Conservation (phyloP, 1,284 basidiomycete species). For the Meripilus lineatus region DNA sequence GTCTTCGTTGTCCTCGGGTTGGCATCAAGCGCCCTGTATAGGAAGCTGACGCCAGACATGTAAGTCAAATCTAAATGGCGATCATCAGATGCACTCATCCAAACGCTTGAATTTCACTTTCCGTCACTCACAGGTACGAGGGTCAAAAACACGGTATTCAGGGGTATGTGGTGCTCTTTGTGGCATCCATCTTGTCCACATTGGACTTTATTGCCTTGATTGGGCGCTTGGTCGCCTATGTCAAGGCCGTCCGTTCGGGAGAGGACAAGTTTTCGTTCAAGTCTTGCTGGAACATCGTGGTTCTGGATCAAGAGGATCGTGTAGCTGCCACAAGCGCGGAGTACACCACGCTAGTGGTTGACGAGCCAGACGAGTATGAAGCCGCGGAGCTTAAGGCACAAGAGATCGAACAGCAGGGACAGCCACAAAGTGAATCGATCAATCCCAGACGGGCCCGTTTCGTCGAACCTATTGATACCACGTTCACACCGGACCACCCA, state of each 20-base stretch:
- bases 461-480: conserved; percentile 23
- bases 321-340: conserved; percentile 21
- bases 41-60: conserved; percentile 75
- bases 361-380: conserved; percentile 52
- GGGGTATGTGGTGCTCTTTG: conserved; percentile 40
- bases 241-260: conserved; percentile 29
- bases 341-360: conserved; percentile 50
- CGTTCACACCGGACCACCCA: conserved; percentile 24
- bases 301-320: conserved; percentile 43
- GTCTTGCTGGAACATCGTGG: conserved; percentile 49
- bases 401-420: conserved; percentile 17
- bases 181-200: conserved; percentile 52
- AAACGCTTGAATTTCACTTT: conserved; percentile 2
- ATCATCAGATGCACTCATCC: background rate
- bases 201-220: conserved; percentile 50
- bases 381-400: conserved; percentile 31
- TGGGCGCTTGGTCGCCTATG: conserved; percentile 44
- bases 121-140: conserved; percentile 51
- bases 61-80: conserved; percentile 33
- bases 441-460: conserved; percentile 18
- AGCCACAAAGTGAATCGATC: conserved; percentile 13
- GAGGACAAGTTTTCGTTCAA: conserved; percentile 41
- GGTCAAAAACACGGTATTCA: conserved; percentile 57
- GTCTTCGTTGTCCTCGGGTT: conserved; percentile 50
- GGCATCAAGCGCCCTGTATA: conserved; percentile 59